Conservation (phyloP, 768 basidiomycete species). For the Lyophyllum decastes region DNA sequence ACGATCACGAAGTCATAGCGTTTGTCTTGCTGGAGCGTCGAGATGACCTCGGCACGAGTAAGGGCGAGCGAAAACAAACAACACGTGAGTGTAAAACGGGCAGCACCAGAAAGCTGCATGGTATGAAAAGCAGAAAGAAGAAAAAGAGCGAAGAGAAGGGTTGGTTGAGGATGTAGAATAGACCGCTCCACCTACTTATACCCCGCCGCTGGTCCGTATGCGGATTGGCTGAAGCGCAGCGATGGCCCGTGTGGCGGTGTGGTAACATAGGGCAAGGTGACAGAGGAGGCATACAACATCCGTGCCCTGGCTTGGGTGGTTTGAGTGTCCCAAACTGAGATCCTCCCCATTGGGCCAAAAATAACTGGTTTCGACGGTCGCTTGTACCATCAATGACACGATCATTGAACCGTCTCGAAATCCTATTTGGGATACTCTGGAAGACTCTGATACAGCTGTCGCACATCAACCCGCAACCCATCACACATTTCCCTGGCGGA, state of each 20-base stretch:
- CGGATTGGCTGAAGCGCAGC: not conserved
- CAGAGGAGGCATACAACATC: not conserved
- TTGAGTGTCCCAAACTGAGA: not conserved
- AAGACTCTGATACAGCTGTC: too few relatives aligned
- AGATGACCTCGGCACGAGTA: constrained; percentile 3
- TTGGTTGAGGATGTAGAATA: not conserved
- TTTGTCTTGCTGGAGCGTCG: not conserved
- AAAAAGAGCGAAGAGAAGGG: not conserved
- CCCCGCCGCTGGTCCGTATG: not conserved
- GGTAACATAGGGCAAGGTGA: not conserved
- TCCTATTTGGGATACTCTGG: not conserved
- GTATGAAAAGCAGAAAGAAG: not conserved
- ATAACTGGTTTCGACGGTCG: not conserved
- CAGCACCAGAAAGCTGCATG: constrained; percentile 3
- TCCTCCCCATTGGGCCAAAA: not conserved
- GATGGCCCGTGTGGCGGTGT: not conserved
- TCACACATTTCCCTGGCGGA: too few relatives aligned
- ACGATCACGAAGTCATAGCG: constrained; percentile 26
- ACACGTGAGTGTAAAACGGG: not conserved
- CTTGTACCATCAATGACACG: not conserved
- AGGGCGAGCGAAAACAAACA: not conserved
- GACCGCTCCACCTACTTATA: not conserved
- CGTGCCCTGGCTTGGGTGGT: not conserved
- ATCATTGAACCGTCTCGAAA: not conserved
- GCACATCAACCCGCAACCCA: too few relatives aligned